Base-by-base conservation (phyloP, 2,329 filamentous ascomycete species). In the Fusarium sterilihyphosum region DNA sequence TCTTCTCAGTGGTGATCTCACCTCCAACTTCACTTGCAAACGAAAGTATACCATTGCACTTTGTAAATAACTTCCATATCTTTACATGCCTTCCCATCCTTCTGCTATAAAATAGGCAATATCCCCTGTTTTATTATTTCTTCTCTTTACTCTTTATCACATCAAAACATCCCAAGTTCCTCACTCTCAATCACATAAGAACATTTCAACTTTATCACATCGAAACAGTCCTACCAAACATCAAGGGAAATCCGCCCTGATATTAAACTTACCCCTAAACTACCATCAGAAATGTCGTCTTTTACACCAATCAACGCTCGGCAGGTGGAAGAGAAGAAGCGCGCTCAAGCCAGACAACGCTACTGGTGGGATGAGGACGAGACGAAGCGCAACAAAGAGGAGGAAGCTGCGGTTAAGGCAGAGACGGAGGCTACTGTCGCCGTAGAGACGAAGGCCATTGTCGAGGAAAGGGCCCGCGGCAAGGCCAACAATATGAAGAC, bases 371-470 rank as follows among this genome's bases (percentile, higher is more conserved):
- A 8, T 17, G 46, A 31, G 3, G 8, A 11, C 13, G 26, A 29
- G 26, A 29, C 8, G 12, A 12, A 49, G 13, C 13, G 13, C 26
- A 6, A 8, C 6, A 18, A 49, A 31, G 20, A 49, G 26, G 26
- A 14, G 13, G 46, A 16, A 16, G 13, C 13, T 31, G 13, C 8
- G 7, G 6, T 14, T 14, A 6, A 29, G 24, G 17, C 29, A 29
- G 29, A 29, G 12, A 26, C 11, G 5, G 14, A 24, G 6, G 10
- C 6, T 0, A 24, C 41, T 12, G 6, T 2, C 7, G 8, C 5
- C 12, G 44, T 2, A 26, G 17, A 40, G 38, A 38, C 18, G 37
- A 11, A 14, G 8, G 11, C 26, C 6, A 7, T 4, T 20, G 46
- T 31, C 46, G 7, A 35, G 33, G 33, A 35, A 35, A 33, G 17